Evolutionary conservation across 208 protist species (phyloP).

Genomic region (Trypanosoma lewisi): DNA sequence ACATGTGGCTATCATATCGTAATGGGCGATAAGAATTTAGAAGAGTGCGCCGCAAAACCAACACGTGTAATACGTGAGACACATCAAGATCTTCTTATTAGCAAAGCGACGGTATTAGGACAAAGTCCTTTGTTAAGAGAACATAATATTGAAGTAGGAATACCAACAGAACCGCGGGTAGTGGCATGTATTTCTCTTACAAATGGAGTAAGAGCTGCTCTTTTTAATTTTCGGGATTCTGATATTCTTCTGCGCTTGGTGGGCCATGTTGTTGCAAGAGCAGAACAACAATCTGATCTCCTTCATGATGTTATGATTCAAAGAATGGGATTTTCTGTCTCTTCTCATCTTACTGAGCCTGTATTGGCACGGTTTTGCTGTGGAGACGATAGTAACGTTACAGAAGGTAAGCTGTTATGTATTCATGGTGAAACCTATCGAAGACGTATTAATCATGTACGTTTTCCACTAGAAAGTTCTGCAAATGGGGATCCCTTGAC

Average conservation of each 20-base stretch:
- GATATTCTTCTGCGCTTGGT: slow-evolving; percentile 70
- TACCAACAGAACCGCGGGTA: slow-evolving; percentile 28
- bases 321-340: slow-evolving; percentile 58
- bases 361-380: slow-evolving; percentile 69
- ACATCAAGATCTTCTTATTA: slow-evolving; percentile 51
- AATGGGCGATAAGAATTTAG: slow-evolving; percentile 1
- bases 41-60: slow-evolving; percentile 8
- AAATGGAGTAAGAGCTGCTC: slow-evolving; percentile 42
- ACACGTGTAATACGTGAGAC: slow-evolving; percentile 54
- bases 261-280: slow-evolving; percentile 52
- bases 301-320: slow-evolving; percentile 80
- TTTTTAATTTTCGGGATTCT: slow-evolving; percentile 81
- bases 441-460: slow-evolving; percentile 67
- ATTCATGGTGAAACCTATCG: slow-evolving; percentile 61
- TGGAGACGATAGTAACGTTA: slow-evolving; percentile 64
- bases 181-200: slow-evolving; percentile 55
- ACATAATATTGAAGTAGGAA: slow-evolving; percentile 29
- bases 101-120: slow-evolving; percentile 43
- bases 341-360: slow-evolving; percentile 56
- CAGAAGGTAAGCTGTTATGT: slow-evolving; percentile 35
- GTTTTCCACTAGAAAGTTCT: slow-evolving; percentile 36
- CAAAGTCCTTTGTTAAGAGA: slow-evolving; percentile 58
- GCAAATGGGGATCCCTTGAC: slow-evolving; percentile 39
- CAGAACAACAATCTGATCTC: slow-evolving; percentile 66
- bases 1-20: slow-evolving; percentile 55